phyloP scores from a whole-genome alignment of 1,284 basidiomycete genomes.

The Ustilago sp. region DNA sequence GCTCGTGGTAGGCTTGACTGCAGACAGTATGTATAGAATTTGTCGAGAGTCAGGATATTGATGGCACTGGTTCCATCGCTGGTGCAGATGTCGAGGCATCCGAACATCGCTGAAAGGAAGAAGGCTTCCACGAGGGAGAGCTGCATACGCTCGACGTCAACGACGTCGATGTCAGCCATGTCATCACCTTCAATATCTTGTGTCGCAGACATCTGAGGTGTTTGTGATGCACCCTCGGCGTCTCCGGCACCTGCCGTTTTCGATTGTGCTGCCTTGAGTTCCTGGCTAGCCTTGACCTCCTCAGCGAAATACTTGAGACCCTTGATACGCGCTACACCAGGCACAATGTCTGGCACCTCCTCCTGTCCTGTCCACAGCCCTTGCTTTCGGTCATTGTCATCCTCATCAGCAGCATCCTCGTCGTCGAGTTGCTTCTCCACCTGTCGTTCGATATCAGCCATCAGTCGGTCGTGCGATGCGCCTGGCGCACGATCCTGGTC shows the following conservation, averaged over 20 bases:
- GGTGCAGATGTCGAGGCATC: constrained; percentile 79
- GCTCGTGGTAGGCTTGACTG: constrained; percentile 31
- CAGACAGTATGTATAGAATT: constrained; percentile 49
- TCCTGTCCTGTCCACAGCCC: constrained; percentile 58
- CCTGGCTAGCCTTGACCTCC: constrained; percentile 48
- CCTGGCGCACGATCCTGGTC: constrained; percentile 57
- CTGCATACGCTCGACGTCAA: constrained; percentile 90
- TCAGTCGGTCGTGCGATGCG: constrained; percentile 48
- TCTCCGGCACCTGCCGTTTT: constrained; percentile 5
- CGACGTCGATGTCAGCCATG: constrained; percentile 70
- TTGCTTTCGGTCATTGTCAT: constrained; percentile 4
- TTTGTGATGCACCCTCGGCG: constrained; percentile 5
- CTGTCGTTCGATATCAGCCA: constrained; percentile 53
- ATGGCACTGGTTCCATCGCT: constrained; percentile 2
- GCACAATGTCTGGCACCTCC: constrained; percentile 51
- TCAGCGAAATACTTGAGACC: constrained; percentile 63
- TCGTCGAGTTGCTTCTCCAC: constrained; percentile 54
- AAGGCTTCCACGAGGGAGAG: constrained; percentile 91
- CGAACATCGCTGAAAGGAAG: constrained; percentile 86
- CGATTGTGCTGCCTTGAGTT: constrained; percentile 32
- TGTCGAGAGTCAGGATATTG: constrained; percentile 26
- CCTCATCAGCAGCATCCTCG: constrained; percentile 32
- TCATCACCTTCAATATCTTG: constrained; percentile 21
- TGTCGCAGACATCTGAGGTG: not conserved
- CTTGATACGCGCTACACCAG: constrained; percentile 58